These are phyloP conservation scores for Rickenella mellea DNA, from an alignment of 768 basidiomycete species.

Conservation along the genomic window DNA sequence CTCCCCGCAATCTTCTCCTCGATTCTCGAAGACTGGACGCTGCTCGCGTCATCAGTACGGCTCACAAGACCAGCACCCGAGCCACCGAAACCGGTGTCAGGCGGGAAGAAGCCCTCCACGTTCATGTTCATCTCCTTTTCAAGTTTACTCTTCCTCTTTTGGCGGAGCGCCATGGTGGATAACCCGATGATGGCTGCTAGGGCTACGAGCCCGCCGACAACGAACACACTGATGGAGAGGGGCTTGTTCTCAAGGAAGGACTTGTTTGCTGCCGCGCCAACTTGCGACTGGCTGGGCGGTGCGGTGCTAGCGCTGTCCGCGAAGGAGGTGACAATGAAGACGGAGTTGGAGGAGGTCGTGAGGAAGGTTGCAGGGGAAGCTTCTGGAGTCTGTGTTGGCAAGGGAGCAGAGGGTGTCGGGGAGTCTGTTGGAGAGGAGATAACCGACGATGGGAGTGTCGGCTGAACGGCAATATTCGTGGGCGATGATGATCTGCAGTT, in stretches of 20 bases:
- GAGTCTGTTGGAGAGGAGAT: conserved; percentile 4
- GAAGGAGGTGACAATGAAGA: conserved; percentile 22
- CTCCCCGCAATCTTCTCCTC: too few species aligned
- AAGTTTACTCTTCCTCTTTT: conserved; percentile 31
- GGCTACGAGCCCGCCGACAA: conserved; percentile 36
- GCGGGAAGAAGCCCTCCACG: conserved; percentile 45
- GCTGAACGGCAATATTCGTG: too few species aligned
- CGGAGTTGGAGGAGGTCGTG: conserved; percentile 16
- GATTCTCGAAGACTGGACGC: too few species aligned
- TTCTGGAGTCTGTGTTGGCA: conserved; percentile 6
- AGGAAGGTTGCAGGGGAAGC: conserved; percentile 13
- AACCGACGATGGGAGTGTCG: conserved; percentile 9
- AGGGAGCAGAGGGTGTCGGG: conserved; percentile 8
- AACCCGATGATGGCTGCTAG: conserved; percentile 36
- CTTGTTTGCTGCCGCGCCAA: conserved; percentile 10
- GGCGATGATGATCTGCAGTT: too few species aligned
- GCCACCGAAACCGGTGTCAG: conserved; percentile 14
- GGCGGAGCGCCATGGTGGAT: conserved; percentile 39
- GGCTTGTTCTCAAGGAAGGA: conserved; percentile 58
- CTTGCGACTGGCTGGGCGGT: conserved; percentile 10
- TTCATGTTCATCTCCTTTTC: conserved; percentile 25
- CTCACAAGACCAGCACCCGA: too few species aligned
- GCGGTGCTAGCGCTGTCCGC: conserved; percentile 19
- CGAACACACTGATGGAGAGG: conserved; percentile 52
- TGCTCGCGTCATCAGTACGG: too few species aligned